These are phyloP conservation scores for Rhynchosporium graminicola DNA, from an alignment of 2,329 filamentous ascomycete species.

Conservation along the genomic window DNA sequence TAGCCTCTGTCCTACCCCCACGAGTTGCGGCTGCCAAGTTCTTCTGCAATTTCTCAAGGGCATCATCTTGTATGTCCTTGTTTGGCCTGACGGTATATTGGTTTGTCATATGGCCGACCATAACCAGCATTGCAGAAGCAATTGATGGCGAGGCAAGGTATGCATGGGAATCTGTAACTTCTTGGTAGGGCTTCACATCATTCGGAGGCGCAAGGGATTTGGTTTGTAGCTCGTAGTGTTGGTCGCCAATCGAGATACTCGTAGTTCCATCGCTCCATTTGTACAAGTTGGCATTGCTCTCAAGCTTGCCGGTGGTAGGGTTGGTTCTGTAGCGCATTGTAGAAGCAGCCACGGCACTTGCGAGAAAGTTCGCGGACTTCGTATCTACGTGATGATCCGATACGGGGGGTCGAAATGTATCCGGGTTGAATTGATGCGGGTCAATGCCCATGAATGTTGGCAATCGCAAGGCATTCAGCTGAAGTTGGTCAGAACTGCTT, in stretches of 20 bases:
- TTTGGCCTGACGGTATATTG: slow-evolving; percentile 70
- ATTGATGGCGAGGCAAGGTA: slow-evolving; percentile 74
- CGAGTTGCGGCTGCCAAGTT: slow-evolving; percentile 66
- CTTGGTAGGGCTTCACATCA: slow-evolving; percentile 57
- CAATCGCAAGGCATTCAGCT: slow-evolving; percentile 71
- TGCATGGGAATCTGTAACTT: slow-evolving; percentile 71
- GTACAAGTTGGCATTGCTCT: slow-evolving; percentile 74
- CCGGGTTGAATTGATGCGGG: slow-evolving; percentile 65
- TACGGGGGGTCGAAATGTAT: slow-evolving; percentile 64
- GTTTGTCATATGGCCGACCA: slow-evolving; percentile 75
- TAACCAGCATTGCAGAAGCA: slow-evolving; percentile 66
- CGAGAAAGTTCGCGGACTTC: slow-evolving; percentile 52
- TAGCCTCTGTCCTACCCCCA: slow-evolving; percentile 52
- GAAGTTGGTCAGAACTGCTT: slow-evolving; percentile 26
- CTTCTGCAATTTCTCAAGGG: slow-evolving; percentile 66
- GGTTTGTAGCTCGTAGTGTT: slow-evolving; percentile 73
- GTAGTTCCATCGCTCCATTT: slow-evolving; percentile 79
- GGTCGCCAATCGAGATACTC: slow-evolving; percentile 72
- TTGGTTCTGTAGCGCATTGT: slow-evolving; percentile 71
- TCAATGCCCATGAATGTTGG: slow-evolving; percentile 72
- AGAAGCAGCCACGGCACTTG: slow-evolving; percentile 59
- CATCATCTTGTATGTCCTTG: slow-evolving; percentile 68
- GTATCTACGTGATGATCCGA: slow-evolving; percentile 55
- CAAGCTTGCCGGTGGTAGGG: slow-evolving; percentile 61
- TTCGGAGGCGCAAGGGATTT: slow-evolving; percentile 66